These are phyloP conservation scores for Carex kokanica DNA, from an alignment of 176 grass and related monocot genomes.

Conservation along the genomic window DNA sequence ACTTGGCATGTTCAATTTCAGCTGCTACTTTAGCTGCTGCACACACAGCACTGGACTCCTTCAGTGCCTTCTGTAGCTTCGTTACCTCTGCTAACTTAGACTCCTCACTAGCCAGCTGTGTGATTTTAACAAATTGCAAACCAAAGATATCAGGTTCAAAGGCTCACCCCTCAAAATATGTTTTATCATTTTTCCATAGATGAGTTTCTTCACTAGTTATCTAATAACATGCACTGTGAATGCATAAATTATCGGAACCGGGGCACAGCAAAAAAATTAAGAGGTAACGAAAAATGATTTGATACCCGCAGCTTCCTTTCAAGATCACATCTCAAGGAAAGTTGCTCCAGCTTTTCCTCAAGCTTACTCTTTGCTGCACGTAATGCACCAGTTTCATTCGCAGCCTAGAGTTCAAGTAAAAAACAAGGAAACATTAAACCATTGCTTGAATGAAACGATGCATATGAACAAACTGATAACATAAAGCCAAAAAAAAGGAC, in stretches of 20 bases:
- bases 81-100: conserved; percentile 64
- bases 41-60: conserved; percentile 48
- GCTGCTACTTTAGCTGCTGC: conserved; percentile 48
- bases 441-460: neutral
- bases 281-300: conserved; percentile 7
- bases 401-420: conserved; percentile 47
- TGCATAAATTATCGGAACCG: neutral
- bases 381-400: conserved; percentile 93
- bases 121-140: neutral
- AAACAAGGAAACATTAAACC: conserved; percentile 18
- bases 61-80: conserved; percentile 72
- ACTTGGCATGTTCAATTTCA: conserved; percentile 58
- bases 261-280: neutral
- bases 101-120: conserved; percentile 68
- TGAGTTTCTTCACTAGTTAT: neutral
- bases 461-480: neutral
- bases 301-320: conserved; percentile 81
- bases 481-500: neutral
- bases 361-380: conserved; percentile 96
- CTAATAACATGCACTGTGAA: neutral
- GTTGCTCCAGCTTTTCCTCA: conserved; percentile 92
- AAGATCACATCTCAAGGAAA: conserved; percentile 72
- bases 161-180: neutral
- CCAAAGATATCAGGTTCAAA: neutral
- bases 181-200: neutral